phyloP scores from a whole-genome alignment of 164 flowering plant genomes.

The grape (Vitis vinifera) region DNA sequence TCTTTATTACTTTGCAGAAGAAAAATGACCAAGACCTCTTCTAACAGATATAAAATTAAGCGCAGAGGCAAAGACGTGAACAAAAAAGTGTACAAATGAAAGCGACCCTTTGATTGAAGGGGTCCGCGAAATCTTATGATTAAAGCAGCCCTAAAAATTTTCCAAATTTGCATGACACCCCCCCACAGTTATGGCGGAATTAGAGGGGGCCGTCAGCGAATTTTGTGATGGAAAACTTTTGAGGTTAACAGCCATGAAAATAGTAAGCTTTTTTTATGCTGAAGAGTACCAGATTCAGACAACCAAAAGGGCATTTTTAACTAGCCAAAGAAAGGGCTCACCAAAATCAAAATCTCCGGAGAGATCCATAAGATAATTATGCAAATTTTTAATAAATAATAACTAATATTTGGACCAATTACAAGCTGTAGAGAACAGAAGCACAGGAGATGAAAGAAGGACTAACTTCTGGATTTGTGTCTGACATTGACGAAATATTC shows the following conservation, averaged over 20 bases:
- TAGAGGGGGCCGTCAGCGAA: neutral
- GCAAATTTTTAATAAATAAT: neutral
- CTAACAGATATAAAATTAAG: slow-evolving; percentile 8
- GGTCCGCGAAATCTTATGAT: neutral
- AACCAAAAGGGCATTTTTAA: neutral
- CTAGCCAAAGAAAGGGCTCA: neutral
- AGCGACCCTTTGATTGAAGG: slow-evolving; percentile 18
- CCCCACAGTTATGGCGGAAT: slow-evolving; percentile 1
- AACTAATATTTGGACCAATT: neutral
- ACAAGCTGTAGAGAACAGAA: neutral
- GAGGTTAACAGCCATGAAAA: neutral
- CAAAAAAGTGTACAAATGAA: slow-evolving; percentile 23
- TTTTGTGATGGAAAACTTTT: too few species aligned
- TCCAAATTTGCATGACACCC: slow-evolving; percentile 12
- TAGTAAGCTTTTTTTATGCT: neutral
- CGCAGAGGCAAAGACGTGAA: slow-evolving; percentile 4
- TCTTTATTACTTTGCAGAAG: slow-evolving; percentile 20
- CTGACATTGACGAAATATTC: slow-evolving; percentile 6
- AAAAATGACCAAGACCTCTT: slow-evolving; percentile 34
- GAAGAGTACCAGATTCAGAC: too few species aligned
- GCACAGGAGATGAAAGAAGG: slow-evolving; percentile 11
- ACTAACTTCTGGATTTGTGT: slow-evolving; percentile 17
- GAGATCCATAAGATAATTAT: neutral
- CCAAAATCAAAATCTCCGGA: neutral
- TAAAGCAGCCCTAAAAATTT: slow-evolving; percentile 6